These are phyloP conservation scores for Beta lomatogona DNA, from an alignment of 179 eudicot species.

Conservation along the genomic window DNA sequence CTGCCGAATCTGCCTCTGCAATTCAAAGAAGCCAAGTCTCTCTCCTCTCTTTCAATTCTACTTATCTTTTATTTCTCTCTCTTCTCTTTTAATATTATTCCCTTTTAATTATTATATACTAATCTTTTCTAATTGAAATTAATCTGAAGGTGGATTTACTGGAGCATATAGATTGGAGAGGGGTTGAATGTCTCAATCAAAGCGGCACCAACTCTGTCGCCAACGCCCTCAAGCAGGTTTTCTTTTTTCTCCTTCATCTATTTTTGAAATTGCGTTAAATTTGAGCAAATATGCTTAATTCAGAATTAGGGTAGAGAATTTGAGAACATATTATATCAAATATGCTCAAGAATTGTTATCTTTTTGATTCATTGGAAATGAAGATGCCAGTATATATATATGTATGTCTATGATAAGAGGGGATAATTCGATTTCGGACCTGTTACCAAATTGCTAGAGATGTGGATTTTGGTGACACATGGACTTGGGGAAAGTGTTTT, in stretches of 20 bases:
- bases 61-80: background rate
- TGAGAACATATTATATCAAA: background rate
- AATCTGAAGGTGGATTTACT: conserved; percentile 73
- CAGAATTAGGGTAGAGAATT: background rate
- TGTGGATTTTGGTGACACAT: too few species aligned
- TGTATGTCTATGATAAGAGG: background rate
- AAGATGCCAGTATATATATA: background rate
- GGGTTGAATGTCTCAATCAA: conserved; percentile 92
- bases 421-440: background rate
- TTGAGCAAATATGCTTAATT: too few species aligned
- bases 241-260: background rate
- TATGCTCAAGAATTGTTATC: too few species aligned
- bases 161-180: conserved; percentile 89
- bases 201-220: conserved; percentile 50
- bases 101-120: background rate
- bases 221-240: conserved; percentile 91
- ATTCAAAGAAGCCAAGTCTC: conserved; percentile 52
- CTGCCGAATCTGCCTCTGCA: conserved; percentile 62
- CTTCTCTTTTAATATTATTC: background rate
- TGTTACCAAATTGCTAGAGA: background rate
- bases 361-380: background rate
- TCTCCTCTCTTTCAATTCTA: background rate
- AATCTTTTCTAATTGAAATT: background rate
- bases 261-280: background rate
- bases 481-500: background rate